Conservation (phyloP, 345 rosid genomes). For the Trapa incisa region DNA sequence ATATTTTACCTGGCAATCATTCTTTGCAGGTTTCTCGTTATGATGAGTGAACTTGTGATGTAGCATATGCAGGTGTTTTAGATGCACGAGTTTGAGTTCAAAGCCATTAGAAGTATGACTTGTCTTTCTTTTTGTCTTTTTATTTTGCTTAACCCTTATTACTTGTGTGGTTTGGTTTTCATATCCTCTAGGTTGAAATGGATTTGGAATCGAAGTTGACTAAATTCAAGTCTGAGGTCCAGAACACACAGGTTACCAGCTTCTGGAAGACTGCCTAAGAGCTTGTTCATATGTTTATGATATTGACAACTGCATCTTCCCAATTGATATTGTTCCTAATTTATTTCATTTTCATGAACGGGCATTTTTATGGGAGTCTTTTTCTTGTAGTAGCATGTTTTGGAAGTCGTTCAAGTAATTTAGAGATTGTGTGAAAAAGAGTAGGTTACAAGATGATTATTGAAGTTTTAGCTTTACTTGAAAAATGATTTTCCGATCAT, state of each 20-base stretch:
- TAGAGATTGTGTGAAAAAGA: too few species aligned
- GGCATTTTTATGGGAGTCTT: background rate
- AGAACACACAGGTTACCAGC: conserved; percentile 47
- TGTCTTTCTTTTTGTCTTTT: background rate
- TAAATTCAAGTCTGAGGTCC: conserved; percentile 66
- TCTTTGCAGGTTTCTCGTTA: background rate
- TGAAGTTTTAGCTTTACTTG: too few species aligned
- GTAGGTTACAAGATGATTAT: too few species aligned
- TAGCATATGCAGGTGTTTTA: background rate
- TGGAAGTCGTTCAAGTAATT: background rate
- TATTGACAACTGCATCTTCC: background rate
- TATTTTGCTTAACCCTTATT: background rate
- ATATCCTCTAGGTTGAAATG: conserved; percentile 44
- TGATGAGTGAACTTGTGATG: background rate
- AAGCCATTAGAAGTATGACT: background rate
- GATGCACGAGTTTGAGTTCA: background rate
- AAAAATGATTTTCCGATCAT: too few species aligned
- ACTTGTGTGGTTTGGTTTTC: background rate
- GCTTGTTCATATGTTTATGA: background rate
- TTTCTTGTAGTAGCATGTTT: background rate
- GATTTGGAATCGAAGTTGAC: conserved; percentile 60
- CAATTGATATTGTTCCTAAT: background rate
- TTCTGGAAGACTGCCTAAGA: background rate
- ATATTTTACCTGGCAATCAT: background rate
- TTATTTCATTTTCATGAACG: background rate